These are phyloP conservation scores for Trichoderma sp. DNA, from an alignment of 2,329 filamentous ascomycete species.

Conservation along the genomic window DNA sequence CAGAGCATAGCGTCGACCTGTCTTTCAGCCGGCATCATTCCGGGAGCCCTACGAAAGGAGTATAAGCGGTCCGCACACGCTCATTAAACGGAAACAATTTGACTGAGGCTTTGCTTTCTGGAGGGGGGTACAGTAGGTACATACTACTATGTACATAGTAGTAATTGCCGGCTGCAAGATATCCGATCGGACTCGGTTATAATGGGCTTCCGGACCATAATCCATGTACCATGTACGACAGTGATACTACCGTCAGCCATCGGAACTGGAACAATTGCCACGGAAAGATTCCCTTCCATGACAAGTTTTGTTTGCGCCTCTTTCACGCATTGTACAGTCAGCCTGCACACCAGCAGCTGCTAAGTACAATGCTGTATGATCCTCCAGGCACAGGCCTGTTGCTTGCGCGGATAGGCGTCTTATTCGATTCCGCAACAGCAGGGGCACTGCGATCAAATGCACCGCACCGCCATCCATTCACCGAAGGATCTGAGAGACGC, in stretches of 20 bases:
- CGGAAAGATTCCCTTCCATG: neutral
- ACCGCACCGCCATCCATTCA: too few relatives aligned
- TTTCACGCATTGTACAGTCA: neutral
- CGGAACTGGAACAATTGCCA: neutral
- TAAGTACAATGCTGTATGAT: too few relatives aligned
- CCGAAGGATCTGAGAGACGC: neutral
- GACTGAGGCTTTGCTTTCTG: neutral
- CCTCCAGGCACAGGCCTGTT: neutral
- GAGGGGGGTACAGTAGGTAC: neutral
- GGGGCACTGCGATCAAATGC: neutral
- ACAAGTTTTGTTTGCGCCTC: neutral
- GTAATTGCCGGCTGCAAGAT: slow-evolving; percentile 11
- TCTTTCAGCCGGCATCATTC: neutral
- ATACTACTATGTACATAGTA: too few relatives aligned
- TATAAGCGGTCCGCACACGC: slow-evolving; percentile 2
- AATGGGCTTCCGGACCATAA: neutral
- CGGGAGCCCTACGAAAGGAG: neutral
- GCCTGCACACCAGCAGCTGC: neutral
- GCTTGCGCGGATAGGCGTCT: neutral
- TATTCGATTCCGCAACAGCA: neutral
- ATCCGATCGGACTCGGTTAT: slow-evolving; percentile 12
- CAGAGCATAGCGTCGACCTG: neutral
- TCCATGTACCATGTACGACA: neutral
- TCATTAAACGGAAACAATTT: neutral
- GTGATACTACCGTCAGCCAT: neutral